These are phyloP conservation scores for Penicillium janthinellum DNA, from an alignment of 2,329 filamentous ascomycete genomes.

Conservation along the genomic window DNA sequence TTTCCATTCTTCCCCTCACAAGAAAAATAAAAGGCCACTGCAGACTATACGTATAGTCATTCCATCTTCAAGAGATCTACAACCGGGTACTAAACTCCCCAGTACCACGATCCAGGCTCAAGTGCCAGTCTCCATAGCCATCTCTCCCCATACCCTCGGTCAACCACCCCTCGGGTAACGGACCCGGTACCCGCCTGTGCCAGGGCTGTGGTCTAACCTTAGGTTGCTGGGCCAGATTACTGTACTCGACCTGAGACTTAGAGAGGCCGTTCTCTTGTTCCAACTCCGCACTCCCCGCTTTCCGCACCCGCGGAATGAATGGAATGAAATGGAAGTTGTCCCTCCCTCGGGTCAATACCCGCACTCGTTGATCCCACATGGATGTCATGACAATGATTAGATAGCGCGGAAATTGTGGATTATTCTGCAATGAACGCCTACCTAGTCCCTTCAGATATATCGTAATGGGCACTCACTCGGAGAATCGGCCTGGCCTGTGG, in stretches of 20 bases:
- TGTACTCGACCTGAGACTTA: no score
- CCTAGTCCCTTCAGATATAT: no score
- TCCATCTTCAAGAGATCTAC: no score
- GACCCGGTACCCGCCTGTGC: slow-evolving; percentile 19
- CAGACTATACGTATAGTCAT: no score
- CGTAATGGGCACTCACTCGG: background rate
- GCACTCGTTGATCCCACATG: no score
- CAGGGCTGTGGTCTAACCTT: background rate
- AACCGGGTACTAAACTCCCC: no score
- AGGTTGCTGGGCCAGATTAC: no score
- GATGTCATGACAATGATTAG: no score
- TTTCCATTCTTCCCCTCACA: background rate
- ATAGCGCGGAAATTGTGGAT: no score
- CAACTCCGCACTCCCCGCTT: background rate
- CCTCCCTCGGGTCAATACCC: background rate
- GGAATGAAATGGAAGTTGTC: background rate
- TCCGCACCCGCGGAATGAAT: background rate
- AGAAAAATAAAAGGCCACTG: no score
- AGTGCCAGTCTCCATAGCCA: slow-evolving; percentile 6
- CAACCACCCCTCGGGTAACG: slow-evolving; percentile 20
- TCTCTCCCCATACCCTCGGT: background rate
- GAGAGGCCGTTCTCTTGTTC: no score
- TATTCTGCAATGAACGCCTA: no score
- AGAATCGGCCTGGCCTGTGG: background rate
- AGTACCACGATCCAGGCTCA: background rate